phyloP scores from a whole-genome alignment of 495 filamentous ascomycete genomes.

The Talaromyces adpressus region DNA sequence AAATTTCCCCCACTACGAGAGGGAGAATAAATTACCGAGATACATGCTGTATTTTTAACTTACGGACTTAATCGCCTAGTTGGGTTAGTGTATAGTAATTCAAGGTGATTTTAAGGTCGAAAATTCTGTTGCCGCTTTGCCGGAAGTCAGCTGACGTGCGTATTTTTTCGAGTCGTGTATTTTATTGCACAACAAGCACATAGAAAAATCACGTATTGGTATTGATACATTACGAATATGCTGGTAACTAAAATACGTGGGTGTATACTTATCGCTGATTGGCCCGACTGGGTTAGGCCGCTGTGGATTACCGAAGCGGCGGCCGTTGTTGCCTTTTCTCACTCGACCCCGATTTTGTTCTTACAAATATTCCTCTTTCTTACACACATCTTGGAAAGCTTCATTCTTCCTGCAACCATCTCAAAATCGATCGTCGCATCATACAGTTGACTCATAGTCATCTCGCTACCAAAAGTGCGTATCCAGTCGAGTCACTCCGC shows the following conservation, averaged over 20 bases:
- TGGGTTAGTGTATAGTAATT: neutral
- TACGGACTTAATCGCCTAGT: neutral
- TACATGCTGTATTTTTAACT: neutral
- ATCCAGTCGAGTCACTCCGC: neutral
- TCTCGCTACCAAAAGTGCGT: neutral
- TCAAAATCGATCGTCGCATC: neutral
- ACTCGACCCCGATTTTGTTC: neutral
- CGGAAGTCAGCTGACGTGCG: neutral
- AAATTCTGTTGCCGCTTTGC: neutral
- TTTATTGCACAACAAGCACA: neutral
- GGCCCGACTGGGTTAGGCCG: neutral
- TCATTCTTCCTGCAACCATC: neutral
- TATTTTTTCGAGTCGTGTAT: neutral
- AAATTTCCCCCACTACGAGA: neutral
- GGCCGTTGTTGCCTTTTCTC: slow-evolving; percentile 3
- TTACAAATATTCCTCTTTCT: neutral
- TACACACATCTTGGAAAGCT: neutral
- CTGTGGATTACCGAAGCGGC: neutral
- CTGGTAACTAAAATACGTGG: neutral
- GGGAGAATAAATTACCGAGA: neutral
- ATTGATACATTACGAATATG: neutral
- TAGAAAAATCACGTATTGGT: neutral
- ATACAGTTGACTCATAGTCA: neutral
- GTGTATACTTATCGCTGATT: neutral
- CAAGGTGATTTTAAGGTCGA: neutral